Conservation (phyloP, 176 grass and related monocot species). For the Bonia amplexicaulis region DNA sequence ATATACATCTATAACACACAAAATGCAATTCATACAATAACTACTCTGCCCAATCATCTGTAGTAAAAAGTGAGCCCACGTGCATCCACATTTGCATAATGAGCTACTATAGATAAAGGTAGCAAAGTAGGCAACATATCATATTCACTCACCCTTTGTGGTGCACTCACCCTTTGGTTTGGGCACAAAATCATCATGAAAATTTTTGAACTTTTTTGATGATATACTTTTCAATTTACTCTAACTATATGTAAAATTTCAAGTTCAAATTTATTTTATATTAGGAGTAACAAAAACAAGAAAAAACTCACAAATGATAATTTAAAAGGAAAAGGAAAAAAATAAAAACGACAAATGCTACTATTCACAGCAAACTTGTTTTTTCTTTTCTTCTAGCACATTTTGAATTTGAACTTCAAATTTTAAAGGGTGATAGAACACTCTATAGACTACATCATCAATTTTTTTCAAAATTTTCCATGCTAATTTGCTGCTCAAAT, state of each 20-base stretch:
- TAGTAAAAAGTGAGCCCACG: neutral
- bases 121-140: neutral
- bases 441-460: neutral
- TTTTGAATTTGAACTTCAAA: neutral
- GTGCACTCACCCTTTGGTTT: neutral
- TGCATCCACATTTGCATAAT: neutral
- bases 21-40: slow-evolving; percentile 2
- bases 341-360: neutral
- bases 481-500: neutral
- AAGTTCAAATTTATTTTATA: neutral
- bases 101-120: neutral
- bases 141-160: neutral
- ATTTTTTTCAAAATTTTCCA: neutral
- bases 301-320: neutral
- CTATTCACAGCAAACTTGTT: neutral
- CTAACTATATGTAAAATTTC: neutral
- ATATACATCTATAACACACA: neutral
- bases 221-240: neutral
- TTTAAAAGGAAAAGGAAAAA: neutral
- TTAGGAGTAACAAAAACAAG: neutral
- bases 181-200: neutral
- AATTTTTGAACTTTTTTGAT: neutral
- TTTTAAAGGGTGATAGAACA: neutral
- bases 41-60: neutral
- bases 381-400: neutral